phyloP scores from a whole-genome alignment of 352 stramenopile species.

The Phytophthora pini region DNA sequence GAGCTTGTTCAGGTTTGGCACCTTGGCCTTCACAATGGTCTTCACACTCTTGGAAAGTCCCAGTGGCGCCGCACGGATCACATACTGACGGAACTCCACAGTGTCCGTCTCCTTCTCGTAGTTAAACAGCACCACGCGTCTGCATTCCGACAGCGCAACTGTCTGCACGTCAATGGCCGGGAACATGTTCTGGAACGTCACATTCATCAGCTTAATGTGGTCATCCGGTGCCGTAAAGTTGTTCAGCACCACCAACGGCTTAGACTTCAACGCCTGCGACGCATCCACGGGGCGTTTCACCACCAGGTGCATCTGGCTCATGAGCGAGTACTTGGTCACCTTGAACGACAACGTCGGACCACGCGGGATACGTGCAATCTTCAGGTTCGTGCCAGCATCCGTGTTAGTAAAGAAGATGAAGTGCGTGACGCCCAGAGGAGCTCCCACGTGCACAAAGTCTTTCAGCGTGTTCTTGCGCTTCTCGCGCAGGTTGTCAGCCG shows the following conservation, averaged over 20 bases:
- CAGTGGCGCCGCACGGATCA: slow-evolving; percentile 94
- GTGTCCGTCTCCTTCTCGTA: slow-evolving; percentile 93
- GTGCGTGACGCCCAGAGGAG: slow-evolving; percentile 96
- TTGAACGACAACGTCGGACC: slow-evolving; percentile 97
- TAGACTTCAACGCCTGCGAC: slow-evolving; percentile 87
- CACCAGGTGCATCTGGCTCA: slow-evolving; percentile 92
- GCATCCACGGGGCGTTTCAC: slow-evolving; percentile 93
- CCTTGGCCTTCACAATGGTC: slow-evolving; percentile 92
- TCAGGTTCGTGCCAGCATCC: slow-evolving; percentile 93
- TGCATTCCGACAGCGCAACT: slow-evolving; percentile 95
- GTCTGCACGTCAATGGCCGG: slow-evolving; percentile 98
- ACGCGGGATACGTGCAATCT: slow-evolving; percentile 93
- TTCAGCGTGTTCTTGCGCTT: slow-evolving; percentile 93
- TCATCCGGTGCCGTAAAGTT: slow-evolving; percentile 96
- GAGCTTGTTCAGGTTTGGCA: slow-evolving; percentile 94
- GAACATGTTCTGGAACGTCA: slow-evolving; percentile 99
- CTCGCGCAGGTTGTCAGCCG: slow-evolving; percentile 92
- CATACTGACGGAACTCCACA: slow-evolving; percentile 98
- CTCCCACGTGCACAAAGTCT: slow-evolving; percentile 92
- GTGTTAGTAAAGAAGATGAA: slow-evolving; percentile 97
- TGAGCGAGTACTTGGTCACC: slow-evolving; percentile 91
- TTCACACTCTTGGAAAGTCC: slow-evolving; percentile 93
- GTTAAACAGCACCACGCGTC: slow-evolving; percentile 98
- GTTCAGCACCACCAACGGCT: slow-evolving; percentile 97
- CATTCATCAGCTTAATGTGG: slow-evolving; percentile 95